Evolutionary conservation across 371 early-diverging fungal species (phyloP), one percentile per base, ranked within the genome.

Genomic region (Funneliformis caledonium): DNA sequence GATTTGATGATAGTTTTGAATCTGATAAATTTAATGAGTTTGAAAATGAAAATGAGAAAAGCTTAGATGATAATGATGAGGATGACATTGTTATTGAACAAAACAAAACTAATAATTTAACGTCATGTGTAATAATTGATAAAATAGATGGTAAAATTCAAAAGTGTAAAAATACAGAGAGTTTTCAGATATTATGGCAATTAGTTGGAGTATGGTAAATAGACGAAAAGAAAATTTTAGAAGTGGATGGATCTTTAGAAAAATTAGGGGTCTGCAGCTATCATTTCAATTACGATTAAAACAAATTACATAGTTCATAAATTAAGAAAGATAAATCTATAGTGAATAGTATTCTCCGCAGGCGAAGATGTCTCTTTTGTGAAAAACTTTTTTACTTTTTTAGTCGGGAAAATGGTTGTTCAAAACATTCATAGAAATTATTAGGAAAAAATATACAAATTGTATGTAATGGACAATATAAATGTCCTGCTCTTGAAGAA

Each of bases 211-310:
- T 31, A 62, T 62, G 62, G 2, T 0, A 62, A 11, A 11, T 62
- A 62, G 62, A 62, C 22, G 10, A n/a, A 12, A 22, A n/a, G 0
- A 8, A 6, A 62, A 10, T 62, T 22, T 26, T 6, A 50, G 14
- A 50, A 50, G 52, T 11, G 12, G 16, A 50, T 50, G 1, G 14
- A 2, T 50, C 14, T 12, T 12, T 50, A 12, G 19, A 69, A 42
- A 10, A 19, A 7, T 19, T 47, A n/a, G 69, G 26, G 4, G 26
- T 69, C 1, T 73, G 56, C 26, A 50, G 10, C 26, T 19, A 11
- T 22, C 45, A 76, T 76, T 76, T 62, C 47, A 45, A 31, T n/a
- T 43, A 61, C 47, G 47, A 76, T 61, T 37, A 75, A 52, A 74
- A 72, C 4, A 22, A 16, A 43, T 19, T 73, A 19, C 1, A 45